Evolutionary conservation across 768 basidiomycete genomes (phyloP), one percentile per base, ranked within the genome.

Genomic region (Rhodotorula toruloides): DNA sequence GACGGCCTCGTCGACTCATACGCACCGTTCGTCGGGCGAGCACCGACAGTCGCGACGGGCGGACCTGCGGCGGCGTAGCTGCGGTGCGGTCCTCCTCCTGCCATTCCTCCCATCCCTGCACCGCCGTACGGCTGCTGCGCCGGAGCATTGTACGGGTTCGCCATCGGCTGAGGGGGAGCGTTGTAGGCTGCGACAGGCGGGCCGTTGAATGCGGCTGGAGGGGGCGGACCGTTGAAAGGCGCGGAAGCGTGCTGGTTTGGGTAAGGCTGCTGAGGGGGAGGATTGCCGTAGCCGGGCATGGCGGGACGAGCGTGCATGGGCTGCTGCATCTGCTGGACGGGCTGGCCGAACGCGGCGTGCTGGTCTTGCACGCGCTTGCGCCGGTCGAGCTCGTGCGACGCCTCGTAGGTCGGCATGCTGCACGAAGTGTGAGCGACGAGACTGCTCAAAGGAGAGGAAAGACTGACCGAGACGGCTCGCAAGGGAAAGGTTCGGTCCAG

Each of bases 401-500:
- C 49, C 13, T 32, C 25, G 64, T 57, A 73, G n/a, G 39, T 21
- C 16, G 72, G 70, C 55, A 74, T 67, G 6, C 73, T 74, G 64
- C 17, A 27, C 1, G 39, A 47, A 27, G 36, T 31, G 19, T 44
- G 13, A 10, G n/a, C 8, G 13, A 32, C 19, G 27, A 31, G 22
- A 14, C 31, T 29, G 16, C 27, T 4, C 22, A 3, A 52, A 25
- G 2, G 46, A 16, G 13, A 13, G 19, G 36, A n/a, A 8, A 43
- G 32, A 57, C 70, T 42, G 16, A 71, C 66, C 22, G 31, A 21
- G 43, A 17, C 9, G 61, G 61, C 9, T 65, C 63, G 4, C 48
- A 42, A 4, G 70, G 70, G 53, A 32, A 60, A 0, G 94, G 93
- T 69, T 89, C 86, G 0, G 86, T 86, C 90, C 90, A 96, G 77